These are phyloP conservation scores for Talaromyces albobiverticillius DNA, from an alignment of 2,329 filamentous ascomycete species.

Conservation along the genomic window DNA sequence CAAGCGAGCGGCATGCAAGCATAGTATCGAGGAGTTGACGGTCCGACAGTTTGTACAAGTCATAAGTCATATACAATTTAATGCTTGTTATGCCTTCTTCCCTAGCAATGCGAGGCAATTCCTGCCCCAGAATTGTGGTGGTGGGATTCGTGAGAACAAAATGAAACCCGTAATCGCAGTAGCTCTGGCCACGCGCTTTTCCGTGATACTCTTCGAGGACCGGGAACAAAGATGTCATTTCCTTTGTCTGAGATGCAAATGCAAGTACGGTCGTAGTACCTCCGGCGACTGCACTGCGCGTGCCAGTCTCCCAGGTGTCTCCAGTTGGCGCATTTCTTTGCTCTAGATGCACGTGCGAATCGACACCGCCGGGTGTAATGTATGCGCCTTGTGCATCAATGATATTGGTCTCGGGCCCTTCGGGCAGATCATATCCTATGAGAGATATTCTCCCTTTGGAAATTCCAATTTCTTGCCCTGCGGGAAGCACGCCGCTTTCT, in stretches of 20 bases:
- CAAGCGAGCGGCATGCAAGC: slow-evolving; percentile 35
- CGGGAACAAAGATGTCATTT: slow-evolving; percentile 43
- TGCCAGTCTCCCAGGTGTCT: slow-evolving; percentile 49
- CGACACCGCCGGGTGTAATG: slow-evolving; percentile 46
- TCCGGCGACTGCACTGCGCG: slow-evolving; percentile 55
- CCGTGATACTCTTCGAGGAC: slow-evolving; percentile 49
- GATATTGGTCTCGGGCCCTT: slow-evolving; percentile 10
- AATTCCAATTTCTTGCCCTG: slow-evolving; percentile 15
- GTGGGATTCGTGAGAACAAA: slow-evolving; percentile 39
- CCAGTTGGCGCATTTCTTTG: slow-evolving; percentile 38
- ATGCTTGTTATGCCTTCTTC: slow-evolving; percentile 41
- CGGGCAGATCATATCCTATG: slow-evolving; percentile 11
- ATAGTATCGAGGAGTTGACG: slow-evolving; percentile 43
- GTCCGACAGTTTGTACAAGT: slow-evolving; percentile 40
- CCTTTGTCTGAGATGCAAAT: slow-evolving; percentile 55
- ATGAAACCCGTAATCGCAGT: slow-evolving; percentile 56
- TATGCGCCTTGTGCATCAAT: slow-evolving; percentile 45
- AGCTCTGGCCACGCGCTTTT: slow-evolving; percentile 45
- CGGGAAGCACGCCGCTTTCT: slow-evolving; percentile 12
- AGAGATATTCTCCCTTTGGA: slow-evolving; percentile 12
- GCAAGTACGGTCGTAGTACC: slow-evolving; percentile 59
- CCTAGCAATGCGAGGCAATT: slow-evolving; percentile 36
- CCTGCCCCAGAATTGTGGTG: slow-evolving; percentile 32
- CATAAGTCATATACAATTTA: slow-evolving; percentile 49
- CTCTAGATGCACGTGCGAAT: slow-evolving; percentile 47